Base-by-base conservation (phyloP, 2,329 filamentous ascomycete genomes). In the Trichophyton rubrum region DNA sequence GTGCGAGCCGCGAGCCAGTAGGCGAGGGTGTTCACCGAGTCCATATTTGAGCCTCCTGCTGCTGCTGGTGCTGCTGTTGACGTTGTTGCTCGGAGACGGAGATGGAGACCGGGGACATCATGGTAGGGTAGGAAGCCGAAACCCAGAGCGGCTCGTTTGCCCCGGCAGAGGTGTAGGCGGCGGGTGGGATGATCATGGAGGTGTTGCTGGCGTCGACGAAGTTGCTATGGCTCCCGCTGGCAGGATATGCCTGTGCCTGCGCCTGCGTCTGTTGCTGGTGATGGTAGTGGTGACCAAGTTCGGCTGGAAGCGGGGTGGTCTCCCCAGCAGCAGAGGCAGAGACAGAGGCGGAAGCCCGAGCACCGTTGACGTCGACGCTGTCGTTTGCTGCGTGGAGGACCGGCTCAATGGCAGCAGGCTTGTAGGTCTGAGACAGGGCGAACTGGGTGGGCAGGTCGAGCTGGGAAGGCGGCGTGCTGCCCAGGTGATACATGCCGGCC, bases 401-500 rank as follows among this genome's bases (percentile, higher is more conserved):
- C 11, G 59, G n/a, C 33, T 63, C 62, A 17, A 60, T 24, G 11
- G 61, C 62, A 40, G 61, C 35, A 9, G 58, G 45, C 24, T 59
- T 53, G 15, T 60, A 30, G 20, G 53, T 41, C 55, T 59, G 60
- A 17, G 55, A 35, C 2, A 56, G 45, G 6, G 45, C 45, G 33
- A 61, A 58, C 41, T 43, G 57, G n/a, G 60, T 7, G 20, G 57
- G 51, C 45, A 60, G 56, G 20, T 63, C 60, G 5, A 61, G n/a
- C 9, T 56, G 57, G n/a, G 58, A 58, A 5, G 60, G 58, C 1
- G 62, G 59, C 40, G 62, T 38, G 58, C 27, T 47, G 9, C 30
- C 58, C 11, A 41, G 22, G 27, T 40, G 73, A 63, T 72, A 72
- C 35, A 74, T 70, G 56, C 75, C 73, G 60, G 57, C 15, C n/a